phyloP scores from a whole-genome alignment of 2,329 filamentous ascomycete species.

The Clarireedia hainanense region DNA sequence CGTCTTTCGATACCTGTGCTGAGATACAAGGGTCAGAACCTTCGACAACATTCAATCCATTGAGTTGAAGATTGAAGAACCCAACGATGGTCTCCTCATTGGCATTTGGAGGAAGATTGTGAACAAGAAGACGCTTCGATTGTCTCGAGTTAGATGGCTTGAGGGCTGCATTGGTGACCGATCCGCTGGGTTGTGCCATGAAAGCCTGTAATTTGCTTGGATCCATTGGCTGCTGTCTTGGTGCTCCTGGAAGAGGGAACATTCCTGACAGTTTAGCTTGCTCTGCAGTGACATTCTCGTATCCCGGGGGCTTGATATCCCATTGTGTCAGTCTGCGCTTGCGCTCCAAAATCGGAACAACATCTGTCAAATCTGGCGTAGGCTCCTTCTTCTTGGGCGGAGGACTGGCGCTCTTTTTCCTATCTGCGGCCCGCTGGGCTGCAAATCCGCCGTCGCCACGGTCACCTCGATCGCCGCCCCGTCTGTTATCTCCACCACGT shows the following conservation, averaged over 20 bases:
- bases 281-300: slow-evolving; percentile 96
- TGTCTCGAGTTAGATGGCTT: slow-evolving; percentile 92
- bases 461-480: slow-evolving; percentile 34
- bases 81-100: slow-evolving; percentile 68
- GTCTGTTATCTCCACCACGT: slow-evolving; percentile 44
- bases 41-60: slow-evolving; percentile 88
- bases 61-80: slow-evolving; percentile 96
- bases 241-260: slow-evolving; percentile 95
- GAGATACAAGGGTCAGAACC: slow-evolving; percentile 77
- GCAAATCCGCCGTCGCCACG: slow-evolving; percentile 39
- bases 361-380: slow-evolving; percentile 86
- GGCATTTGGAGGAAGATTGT: slow-evolving; percentile 68
- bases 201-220: slow-evolving; percentile 90
- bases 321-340: slow-evolving; percentile 94
- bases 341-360: slow-evolving; percentile 73
- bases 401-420: slow-evolving; percentile 63
- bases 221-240: slow-evolving; percentile 91
- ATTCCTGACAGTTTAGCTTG: slow-evolving; percentile 98
- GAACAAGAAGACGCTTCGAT: slow-evolving; percentile 81
- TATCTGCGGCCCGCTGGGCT: slow-evolving; percentile 37
- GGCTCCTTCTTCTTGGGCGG: slow-evolving; percentile 88
- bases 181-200: slow-evolving; percentile 77
- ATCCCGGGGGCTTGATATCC: slow-evolving; percentile 98
- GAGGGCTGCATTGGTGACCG: slow-evolving; percentile 62
- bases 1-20: slow-evolving; percentile 73